Conservation (phyloP, 2,329 filamentous ascomycete genomes). For the Aspergillus sp. region DNA sequence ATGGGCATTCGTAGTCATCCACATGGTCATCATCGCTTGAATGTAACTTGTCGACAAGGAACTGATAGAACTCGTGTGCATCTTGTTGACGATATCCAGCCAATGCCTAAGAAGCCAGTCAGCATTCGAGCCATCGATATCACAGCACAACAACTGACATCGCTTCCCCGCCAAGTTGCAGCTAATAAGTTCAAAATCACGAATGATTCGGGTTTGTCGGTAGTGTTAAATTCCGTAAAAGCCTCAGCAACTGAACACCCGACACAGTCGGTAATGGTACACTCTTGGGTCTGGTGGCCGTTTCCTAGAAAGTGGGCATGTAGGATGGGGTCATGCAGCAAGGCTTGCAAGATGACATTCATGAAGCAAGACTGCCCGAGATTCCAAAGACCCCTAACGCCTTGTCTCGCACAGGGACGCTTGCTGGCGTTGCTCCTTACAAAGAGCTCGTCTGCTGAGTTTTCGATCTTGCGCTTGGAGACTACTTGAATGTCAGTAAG, state of each 20-base stretch:
- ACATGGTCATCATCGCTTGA: constrained; percentile 66
- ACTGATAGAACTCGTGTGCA: constrained; percentile 95
- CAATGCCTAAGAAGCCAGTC: constrained; percentile 47
- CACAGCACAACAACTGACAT: constrained; percentile 44
- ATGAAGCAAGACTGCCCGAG: constrained; percentile 99
- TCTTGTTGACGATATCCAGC: constrained; percentile 94
- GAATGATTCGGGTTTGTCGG: constrained; percentile 69
- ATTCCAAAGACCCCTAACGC: constrained; percentile 88
- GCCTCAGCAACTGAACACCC: constrained; percentile 57
- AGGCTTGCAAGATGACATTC: constrained; percentile 87
- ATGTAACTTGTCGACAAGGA: constrained; percentile 85
- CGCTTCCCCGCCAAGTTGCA: constrained; percentile 80
- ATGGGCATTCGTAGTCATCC: constrained; percentile 62
- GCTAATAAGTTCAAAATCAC: constrained; percentile 84
- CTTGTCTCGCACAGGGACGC: constrained; percentile 77
- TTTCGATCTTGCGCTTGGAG: constrained; percentile 29
- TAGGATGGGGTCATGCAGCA: constrained; percentile 88
- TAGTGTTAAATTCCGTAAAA: constrained; percentile 58
- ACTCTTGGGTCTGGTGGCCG: constrained; percentile 74
- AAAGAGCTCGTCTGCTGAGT: constrained; percentile 63
- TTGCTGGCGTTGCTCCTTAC: constrained; percentile 71
- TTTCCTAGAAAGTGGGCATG: constrained; percentile 89
- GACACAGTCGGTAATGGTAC: constrained; percentile 52
- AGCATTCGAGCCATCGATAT: background rate
- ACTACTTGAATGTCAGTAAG: constrained; percentile 11